phyloP scores from a whole-genome alignment of 345 rosid species.

The Raphanus raphanistrum region DNA sequence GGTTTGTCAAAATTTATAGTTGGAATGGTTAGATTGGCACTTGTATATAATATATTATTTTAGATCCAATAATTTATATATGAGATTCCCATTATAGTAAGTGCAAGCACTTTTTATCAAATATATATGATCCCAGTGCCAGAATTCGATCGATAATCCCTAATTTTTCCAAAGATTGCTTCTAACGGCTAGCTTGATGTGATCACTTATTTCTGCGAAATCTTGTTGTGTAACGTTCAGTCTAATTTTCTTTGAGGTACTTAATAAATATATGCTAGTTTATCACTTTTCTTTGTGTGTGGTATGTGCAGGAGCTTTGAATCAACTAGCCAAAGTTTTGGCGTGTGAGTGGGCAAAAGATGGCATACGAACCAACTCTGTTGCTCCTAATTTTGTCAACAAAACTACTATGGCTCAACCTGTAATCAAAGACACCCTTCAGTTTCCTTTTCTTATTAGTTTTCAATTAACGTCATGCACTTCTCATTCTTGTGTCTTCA shows the following conservation, averaged over 20 bases:
- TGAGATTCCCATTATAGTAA: background rate
- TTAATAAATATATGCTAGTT: background rate
- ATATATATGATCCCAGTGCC: background rate
- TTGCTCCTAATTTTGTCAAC: constrained; percentile 47
- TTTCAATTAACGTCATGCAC: background rate
- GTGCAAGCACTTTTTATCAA: background rate
- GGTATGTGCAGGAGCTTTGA: constrained; percentile 42
- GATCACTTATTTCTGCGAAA: background rate
- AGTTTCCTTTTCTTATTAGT: background rate
- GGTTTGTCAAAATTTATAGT: background rate
- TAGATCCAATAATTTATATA: too few relatives aligned
- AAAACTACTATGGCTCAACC: constrained; percentile 44
- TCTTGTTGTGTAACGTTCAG: background rate
- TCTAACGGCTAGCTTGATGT: background rate
- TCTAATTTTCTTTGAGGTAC: background rate
- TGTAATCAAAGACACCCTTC: background rate
- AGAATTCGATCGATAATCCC: background rate
- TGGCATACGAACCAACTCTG: constrained; percentile 51
- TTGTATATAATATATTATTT: background rate
- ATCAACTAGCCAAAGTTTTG: constrained; percentile 50
- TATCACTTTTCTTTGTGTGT: background rate
- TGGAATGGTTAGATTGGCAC: background rate
- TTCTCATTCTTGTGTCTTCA: background rate
- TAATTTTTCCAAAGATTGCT: background rate
- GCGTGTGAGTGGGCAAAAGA: constrained; percentile 80